Base-by-base conservation (phyloP, 164 flowering plant genomes). In the Dillenia turbinata region DNA sequence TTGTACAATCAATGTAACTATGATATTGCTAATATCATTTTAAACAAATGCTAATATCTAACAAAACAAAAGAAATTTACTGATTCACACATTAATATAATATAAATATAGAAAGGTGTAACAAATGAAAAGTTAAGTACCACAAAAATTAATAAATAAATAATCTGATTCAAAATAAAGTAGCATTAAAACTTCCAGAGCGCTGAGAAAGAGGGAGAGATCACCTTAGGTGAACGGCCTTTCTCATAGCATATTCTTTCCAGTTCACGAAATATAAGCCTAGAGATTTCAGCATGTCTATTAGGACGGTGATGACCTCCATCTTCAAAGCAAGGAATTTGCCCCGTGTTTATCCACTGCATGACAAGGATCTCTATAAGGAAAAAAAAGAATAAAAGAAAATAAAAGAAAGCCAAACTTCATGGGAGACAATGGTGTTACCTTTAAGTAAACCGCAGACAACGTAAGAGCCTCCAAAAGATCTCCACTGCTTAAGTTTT, bases 271-370 rank as follows among this genome's bases (percentile, higher is more conserved):
- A 93, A 93, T 71, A 90, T 93, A 58, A 77, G 78, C 81, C 94
- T 85, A 44, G 98, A 89, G 72, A 93, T 93, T 80, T 90, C 97
- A 63, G 98, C 98, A 86, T 93, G 98, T 76, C 82, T 85, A 72
- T 83, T 93, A 63, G 98, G 98, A 54, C 98, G 77, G 65, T 82
- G 94, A 80, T 93, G 98, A 65, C 98, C 97, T 65, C 98, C 98
- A 72, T 67, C 98, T 71, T 93, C 97, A 69, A 83, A 93, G 76
- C 98, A 93, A 24, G 98, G 94, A 68, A 93, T 87, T 73, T 93
- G 94, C 16, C 98, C 98, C 14, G 86, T 93, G 76, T 93, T 90
- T 77, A 93, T 90, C 98, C 97, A 93, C 98, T 93, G 81, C 79
- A 81, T 14, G 62, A 65, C 24, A 54, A 48, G 14, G 0, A 11